Base-by-base conservation (phyloP, 202 grass and related monocot genomes). In the Dendrocalamus latiflorus region DNA sequence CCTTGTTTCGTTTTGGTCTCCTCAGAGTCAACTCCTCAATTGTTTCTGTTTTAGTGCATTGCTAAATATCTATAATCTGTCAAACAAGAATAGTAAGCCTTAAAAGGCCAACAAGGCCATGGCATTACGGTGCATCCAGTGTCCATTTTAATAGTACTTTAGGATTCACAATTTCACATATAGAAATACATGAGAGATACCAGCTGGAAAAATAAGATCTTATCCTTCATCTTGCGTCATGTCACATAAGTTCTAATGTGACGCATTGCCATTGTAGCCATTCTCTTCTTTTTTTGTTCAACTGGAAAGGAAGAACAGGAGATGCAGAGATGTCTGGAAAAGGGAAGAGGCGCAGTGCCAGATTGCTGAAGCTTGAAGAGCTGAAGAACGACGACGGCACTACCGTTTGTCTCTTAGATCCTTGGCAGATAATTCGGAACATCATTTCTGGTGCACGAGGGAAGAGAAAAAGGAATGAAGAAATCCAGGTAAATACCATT, bases 321-420 rank as follows among this genome's bases (percentile, higher is more conserved):
- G 16, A 57, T 20, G 38, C 60, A 60, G 67, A 78, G 66, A 83
- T 90, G 83, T 74, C 88, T 86, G 88, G 83, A 78, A 86, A 82
- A 83, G 87, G 89, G 78, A 91, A 89, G 67, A 87, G 92, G 72
- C 83, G 92, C 74, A 94, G 92, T 54, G 89, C 89, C 21, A 94
- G 92, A 62, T 69, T 94, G 66, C 28, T 85, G 58, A 86, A 88
- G 69, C 87, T 94, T 10, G 89, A 89, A 37, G 89, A 89, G 73
- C 72, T 89, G 74, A 91, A 88, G 84, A 87, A 87, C 30, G 84
- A 86, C 49, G 89, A 86, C 13, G 68, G 57, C 21, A 43, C 61
- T 1, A 37, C 47, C 16, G 37, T 56, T n/a, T 74, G 67, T 53
- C 61, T 77, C 37, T 65, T 83, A n/a, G 89, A 94, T 88, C 76